Conservation (phyloP, 768 basidiomycete species). For the Erythrobasidium yunnanense region DNA sequence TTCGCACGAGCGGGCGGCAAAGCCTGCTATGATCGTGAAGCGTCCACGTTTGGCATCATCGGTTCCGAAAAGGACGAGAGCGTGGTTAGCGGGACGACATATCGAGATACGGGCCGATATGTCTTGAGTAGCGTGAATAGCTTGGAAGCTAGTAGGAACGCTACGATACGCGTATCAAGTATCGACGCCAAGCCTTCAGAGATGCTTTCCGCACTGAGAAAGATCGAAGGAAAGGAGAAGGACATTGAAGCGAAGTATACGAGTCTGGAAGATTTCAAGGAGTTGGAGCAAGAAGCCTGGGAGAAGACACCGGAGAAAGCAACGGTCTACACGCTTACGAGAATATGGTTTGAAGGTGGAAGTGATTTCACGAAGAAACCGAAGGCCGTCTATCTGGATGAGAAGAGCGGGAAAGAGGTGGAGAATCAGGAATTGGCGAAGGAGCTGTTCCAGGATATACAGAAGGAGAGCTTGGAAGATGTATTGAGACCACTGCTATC, state of each 20-base stretch:
- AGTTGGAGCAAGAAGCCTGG: constrained; percentile 12
- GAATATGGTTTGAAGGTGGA: constrained; percentile 29
- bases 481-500: not conserved
- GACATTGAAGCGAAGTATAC: constrained; percentile 11
- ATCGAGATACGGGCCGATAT: constrained; percentile 26
- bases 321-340: constrained; percentile 23
- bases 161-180: constrained; percentile 23
- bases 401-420: constrained; percentile 27
- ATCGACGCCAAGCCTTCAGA: constrained; percentile 26
- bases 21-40: constrained; percentile 8
- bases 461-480: not conserved
- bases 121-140: constrained; percentile 23
- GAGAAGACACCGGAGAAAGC: not conserved
- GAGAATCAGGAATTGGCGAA: constrained; percentile 8
- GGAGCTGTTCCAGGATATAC: constrained; percentile 28
- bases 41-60: constrained; percentile 16
- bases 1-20: not conserved
- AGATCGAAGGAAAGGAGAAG: constrained; percentile 8
- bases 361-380: constrained; percentile 29
- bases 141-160: constrained; percentile 23
- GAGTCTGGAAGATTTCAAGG: constrained; percentile 19
- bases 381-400: constrained; percentile 13
- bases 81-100: constrained; percentile 26
- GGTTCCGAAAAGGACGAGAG: constrained; percentile 22
- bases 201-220: constrained; percentile 3